A percentile compares a stretch with the other conserved stretches of the same genome.
Conservation (phyloP, 495 filamentous ascomycete genomes). For the Ascobolus immersus region DNA sequence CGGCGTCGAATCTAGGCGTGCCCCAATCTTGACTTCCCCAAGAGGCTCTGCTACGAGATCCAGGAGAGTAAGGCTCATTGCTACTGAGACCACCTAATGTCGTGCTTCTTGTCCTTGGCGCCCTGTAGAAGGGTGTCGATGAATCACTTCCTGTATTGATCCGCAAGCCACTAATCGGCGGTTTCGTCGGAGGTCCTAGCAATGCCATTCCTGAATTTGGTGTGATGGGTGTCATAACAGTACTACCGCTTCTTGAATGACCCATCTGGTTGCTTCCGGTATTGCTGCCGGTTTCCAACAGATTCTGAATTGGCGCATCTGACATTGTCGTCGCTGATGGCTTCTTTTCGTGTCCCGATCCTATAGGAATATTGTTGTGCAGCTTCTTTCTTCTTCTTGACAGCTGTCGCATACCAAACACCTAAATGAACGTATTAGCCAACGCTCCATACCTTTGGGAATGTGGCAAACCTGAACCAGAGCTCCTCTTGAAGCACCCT, state of each 20-base stretch:
- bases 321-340: too few relatives aligned
- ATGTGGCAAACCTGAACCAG: constrained; percentile 35
- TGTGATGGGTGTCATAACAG: too few relatives aligned
- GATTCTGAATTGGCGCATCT: too few relatives aligned
- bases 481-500: constrained; percentile 56
- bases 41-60: constrained; percentile 12
- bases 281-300: too few relatives aligned
- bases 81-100: constrained; percentile 21
- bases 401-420: constrained; percentile 80
- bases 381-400: constrained; percentile 32
- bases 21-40: constrained; percentile 11
- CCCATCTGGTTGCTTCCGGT: too few relatives aligned
- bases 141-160: too few relatives aligned
- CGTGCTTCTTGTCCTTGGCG: constrained; percentile 40
- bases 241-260: too few relatives aligned
- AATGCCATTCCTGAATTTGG: too few relatives aligned
- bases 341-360: too few relatives aligned
- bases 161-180: too few relatives aligned
- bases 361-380: too few relatives aligned
- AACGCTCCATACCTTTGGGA: not conserved
- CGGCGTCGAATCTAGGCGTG: constrained; percentile 1
- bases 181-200: too few relatives aligned
- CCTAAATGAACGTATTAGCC: constrained; percentile 18
- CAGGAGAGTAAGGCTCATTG: constrained; percentile 17
- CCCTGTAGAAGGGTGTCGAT: constrained; percentile 47